Base-by-base conservation (phyloP, 2,329 filamentous ascomycete genomes). In the Lasiodiplodia theobromae region DNA sequence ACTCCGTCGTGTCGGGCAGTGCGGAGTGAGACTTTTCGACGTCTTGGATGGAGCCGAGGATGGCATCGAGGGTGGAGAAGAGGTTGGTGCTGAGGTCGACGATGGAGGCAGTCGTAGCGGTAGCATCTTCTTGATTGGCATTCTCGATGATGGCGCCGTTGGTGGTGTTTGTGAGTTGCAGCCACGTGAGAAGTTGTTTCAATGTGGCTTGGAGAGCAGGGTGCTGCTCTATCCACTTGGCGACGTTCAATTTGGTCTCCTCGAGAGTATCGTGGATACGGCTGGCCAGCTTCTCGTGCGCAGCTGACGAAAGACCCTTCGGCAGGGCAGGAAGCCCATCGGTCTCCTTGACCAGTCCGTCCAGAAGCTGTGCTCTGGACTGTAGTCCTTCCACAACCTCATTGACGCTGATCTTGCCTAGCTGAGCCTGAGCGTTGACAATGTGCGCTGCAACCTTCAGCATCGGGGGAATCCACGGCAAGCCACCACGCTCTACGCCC, bases 21-120 rank as follows among this genome's bases (percentile, higher is more conserved):
- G 83, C 82, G 12, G 82, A 79, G 10, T 88, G 81, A 2, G 84
- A 80, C 70, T 87, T 87, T 69, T 88, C 87, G 56, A 91, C 85
- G 71, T 90, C 88, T 77, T 97, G 93, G 58, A 97, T 85, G 0
- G 92, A 90, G 44, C 95, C 91, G 2, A 97, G 88, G 34, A 95
- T 87, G 62, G 88, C 87, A 78, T 97, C 92, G 57, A 91, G 87
- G n/a, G 91, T 83, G 1, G 80, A 86, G 47, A 92, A 86, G 1
- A 93, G 78, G 3, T 85, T 82, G 16, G 85, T 80, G 52, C 89
- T 86, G 54, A 94, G 86, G 0, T 80, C 76, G 21, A 84, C 74
- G 6, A 77, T 21, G 28, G 47, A 47, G 3, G 28, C 31, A 34
- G 31, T 49, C 3, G 21, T 40, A 6, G 37, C 10, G 28, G 16